phyloP scores from a whole-genome alignment of 257 asterid genomes.

The Solanum bukasovii region DNA sequence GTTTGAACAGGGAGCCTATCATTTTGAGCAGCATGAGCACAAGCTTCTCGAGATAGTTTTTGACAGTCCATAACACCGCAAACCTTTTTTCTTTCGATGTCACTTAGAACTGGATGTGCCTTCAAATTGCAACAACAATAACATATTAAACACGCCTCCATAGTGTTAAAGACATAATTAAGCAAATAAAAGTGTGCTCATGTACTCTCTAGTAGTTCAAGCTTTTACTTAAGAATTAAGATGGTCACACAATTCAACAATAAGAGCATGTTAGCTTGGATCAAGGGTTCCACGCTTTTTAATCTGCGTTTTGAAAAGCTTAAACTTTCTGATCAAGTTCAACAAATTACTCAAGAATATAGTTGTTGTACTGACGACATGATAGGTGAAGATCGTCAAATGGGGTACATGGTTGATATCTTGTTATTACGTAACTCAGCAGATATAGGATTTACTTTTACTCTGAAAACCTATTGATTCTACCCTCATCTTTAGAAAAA shows the following conservation, averaged over 20 bases:
- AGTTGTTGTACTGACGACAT: not conserved
- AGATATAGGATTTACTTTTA: not conserved
- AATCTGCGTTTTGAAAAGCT: not conserved
- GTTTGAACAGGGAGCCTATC: constrained; percentile 86
- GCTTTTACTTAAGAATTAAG: not conserved
- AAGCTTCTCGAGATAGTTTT: constrained; percentile 84
- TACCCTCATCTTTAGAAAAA: not conserved
- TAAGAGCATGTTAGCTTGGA: not conserved
- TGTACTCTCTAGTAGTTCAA: not conserved
- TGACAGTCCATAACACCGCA: constrained; percentile 95
- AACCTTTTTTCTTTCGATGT: constrained; percentile 71
- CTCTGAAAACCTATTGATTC: not conserved
- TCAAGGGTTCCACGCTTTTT: not conserved
- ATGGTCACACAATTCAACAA: not conserved
- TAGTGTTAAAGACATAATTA: not conserved
- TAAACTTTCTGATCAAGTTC: not conserved
- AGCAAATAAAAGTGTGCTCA: not conserved
- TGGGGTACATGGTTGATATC: not conserved
- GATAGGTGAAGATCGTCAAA: not conserved
- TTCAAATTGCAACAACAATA: constrained; percentile 1
- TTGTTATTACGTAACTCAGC: not conserved
- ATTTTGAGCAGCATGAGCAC: constrained; percentile 89
- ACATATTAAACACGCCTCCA: not conserved
- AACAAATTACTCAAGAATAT: not conserved
- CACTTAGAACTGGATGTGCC: constrained; percentile 86